Evolutionary conservation across 441 rosid genomes (phyloP), one percentile per base, ranked within the genome.

Genomic region (Codiaeum variegatum): DNA sequence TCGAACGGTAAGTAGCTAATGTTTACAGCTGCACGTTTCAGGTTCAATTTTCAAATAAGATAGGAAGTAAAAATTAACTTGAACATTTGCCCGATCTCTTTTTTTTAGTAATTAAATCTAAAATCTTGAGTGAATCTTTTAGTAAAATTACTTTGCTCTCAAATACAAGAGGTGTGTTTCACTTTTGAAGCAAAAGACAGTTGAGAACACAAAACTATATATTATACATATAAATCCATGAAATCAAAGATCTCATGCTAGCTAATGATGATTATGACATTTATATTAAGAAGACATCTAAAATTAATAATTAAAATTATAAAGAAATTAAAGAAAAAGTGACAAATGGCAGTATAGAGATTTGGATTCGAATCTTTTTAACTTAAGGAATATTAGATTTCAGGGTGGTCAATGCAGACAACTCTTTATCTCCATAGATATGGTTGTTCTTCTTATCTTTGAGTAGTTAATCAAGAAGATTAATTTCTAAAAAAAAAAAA

Each of bases 371-470:
- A 62, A 62, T 62, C 42, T n/a, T 59, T 28, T 51, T 5, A 51
- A 59, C 8, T 31, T 32, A 19, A n/a, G 44, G 6, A 32, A n/a
- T 59, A 26, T 29, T 18, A 1, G 5, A 31, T 15, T 29, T 32
- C 13, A 59, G 18, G 18, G 1, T 18, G 66, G 73, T 59, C 66
- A 44, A 70, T 28, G 56, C 44, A 11, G 66, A 60, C 74, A 71
- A 71, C n/a, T 28, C 31, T 47, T 47, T 32, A 69, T 60, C 74
- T 71, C 58, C 29, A 59, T 44, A 11, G 46, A 59, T 70, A 59
- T 44, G 56, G 66, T 32, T 9, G 44, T 40, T 40, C 11, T 40
- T 40, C 60, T 3, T 23, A 66, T 29, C 31, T 29, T 34, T 47
- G 23, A 54, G 46, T 67, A 31, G 7, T 52, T 52, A 26, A 66